Base-by-base conservation (phyloP, 1,284 basidiomycete genomes). In the Cystobasidium pallidum region DNA sequence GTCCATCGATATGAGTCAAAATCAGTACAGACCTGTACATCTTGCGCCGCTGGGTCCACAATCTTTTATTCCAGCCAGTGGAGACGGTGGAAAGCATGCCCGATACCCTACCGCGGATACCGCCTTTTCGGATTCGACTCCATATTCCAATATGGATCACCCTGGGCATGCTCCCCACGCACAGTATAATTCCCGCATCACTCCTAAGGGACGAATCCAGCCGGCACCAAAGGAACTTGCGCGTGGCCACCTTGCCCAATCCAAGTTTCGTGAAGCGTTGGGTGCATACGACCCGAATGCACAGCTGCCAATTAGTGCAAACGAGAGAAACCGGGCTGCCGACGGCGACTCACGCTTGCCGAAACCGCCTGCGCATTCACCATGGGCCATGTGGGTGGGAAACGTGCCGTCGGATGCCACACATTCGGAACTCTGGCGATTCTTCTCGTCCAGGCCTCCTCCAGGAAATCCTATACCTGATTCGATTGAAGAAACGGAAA, bases 351-450 rank as follows among this genome's bases (percentile, higher is more conserved):
- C 61, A 13, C 45, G 61, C 2, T 41, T 78, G 24, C 78, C 78
- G 4, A 74, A 75, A 47, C 78, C 78, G 34, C 78, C 78, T 1
- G 32, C 75, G 1, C 77, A 78, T 36, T 77, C 77, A n/a, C 65
- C 72, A 19, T 63, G 55, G 66, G 94, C 95, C 1, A 92, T 96
- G 90, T 97, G 94, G 95, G 87, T 87, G 19, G 92, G 92, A 11
- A 95, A 94, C 77, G 89, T 94, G 3, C 91, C 92, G 0, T 55
- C 62, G 13, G 91, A 96, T 78, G 88, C 92, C 4, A 89, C 88
- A 0, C 87, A 93, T 74, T 89, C 93, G 77, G 94, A 97, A 80
- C 84, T 97, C 1, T 92, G 89, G 90, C 83, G 84, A 2, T 94
- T 94, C 80, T 95, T 98, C 82, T 88, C 85, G 65, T 78, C 78